Evolutionary conservation across 2,329 filamentous ascomycete species (phyloP), one percentile per base, ranked within the genome.

Genomic region (Neonectria sp.): DNA sequence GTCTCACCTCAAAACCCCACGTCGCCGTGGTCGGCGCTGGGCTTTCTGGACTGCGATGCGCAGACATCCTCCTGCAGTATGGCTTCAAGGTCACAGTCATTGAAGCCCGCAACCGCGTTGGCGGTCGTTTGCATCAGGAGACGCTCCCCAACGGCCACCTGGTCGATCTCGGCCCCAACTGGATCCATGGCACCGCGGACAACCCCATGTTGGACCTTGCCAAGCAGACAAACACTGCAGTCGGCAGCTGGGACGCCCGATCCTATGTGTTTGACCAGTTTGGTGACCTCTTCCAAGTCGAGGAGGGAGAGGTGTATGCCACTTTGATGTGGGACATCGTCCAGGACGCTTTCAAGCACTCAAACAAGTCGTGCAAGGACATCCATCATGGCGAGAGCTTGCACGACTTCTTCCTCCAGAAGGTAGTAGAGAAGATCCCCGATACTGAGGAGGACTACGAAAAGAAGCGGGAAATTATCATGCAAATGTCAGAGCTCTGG

Each of bases 121-220:
- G 92, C 12, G 92, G 92, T 1, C 86, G 92, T 35, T 83, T 93
- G 33, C 81, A 85, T 61, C 88, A 90, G 73, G 79, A 83, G 57
- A 78, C 75, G 25, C 80, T 90, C 4, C 79, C 81, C 13, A 86
- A 86, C 45, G 85, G 85, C 0, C 80, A 82, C 33, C 71, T 84
- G 8, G 84, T 89, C n/a, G 88, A 90, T 70, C 79, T 88, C 35
- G 92, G 92, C 0, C 91, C 92, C n/a, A 95, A 94, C 73, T 95
- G 92, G 92, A 93, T 95, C 58, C 92, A 95, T 67, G 92, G 92
- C 37, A 93, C 91, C 6, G 83, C 88, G 1, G 85, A 90, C 68
- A 95, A 94, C 74, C 91, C 92, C 0, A 92, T 94, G 17, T 78
- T 91, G 45, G 88, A 92, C 49, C 82, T 94, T 21, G 91, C 91